Conservation (phyloP, 1,284 basidiomycete species). For the Naganishia sp. region DNA sequence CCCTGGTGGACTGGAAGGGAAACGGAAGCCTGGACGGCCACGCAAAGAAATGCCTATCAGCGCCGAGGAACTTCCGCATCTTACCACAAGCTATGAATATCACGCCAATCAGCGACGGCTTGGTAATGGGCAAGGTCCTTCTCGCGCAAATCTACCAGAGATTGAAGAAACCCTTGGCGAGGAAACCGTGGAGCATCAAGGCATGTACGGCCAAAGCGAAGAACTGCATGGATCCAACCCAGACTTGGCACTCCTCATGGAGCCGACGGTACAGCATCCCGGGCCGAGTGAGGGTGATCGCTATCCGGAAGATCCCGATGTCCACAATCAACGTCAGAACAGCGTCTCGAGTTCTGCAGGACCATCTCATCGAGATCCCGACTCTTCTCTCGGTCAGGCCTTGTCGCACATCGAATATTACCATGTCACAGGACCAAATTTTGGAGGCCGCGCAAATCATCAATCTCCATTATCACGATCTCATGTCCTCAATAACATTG, state of each 20-base stretch:
- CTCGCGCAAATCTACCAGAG: background rate
- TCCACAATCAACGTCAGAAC: background rate
- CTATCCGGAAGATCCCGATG: background rate
- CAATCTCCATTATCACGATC: background rate
- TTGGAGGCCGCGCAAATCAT: conserved; percentile 11
- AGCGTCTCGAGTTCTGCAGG: background rate
- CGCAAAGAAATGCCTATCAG: conserved; percentile 8
- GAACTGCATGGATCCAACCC: conserved; percentile 12
- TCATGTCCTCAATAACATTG: conserved; percentile 13
- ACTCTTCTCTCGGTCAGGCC: conserved; percentile 14
- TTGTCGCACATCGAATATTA: conserved; percentile 30
- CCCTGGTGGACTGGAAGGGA: conserved; percentile 27
- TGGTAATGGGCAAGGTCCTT: background rate
- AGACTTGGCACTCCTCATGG: conserved; percentile 22
- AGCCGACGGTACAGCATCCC: conserved; percentile 7
- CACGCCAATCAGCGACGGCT: conserved; percentile 16
- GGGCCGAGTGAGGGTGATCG: background rate
- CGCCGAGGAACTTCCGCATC: conserved; percentile 1
- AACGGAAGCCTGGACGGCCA: conserved; percentile 21
- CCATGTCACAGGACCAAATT: conserved; percentile 32
- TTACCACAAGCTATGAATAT: background rate
- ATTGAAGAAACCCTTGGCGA: background rate
- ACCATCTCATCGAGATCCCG: background rate
- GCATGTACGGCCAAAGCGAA: conserved; percentile 10
- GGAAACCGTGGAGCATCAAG: background rate